Base-by-base conservation (phyloP, 2,329 filamentous ascomycete species). In the Lachnum nothofagi region DNA sequence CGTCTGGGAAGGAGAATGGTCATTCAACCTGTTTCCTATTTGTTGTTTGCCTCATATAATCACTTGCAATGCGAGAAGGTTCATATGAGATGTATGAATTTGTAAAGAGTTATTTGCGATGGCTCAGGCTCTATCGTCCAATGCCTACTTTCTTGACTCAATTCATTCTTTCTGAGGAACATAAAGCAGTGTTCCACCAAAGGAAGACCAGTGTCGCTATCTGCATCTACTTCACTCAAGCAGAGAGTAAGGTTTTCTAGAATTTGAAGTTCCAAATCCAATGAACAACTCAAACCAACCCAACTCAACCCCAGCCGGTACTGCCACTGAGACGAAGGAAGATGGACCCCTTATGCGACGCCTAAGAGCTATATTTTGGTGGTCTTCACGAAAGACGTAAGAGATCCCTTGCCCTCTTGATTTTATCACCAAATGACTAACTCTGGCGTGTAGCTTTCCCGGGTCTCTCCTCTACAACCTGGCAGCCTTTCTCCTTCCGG, bases 401-500 rank as follows among this genome's bases (percentile, higher is more conserved):
- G 3, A 8, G 9, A 19, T 16, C 3, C 19, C 9, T 8, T n/a
- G n/a, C n/a, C n/a, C n/a, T n/a, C 33, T 12, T 35, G 12, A 14
- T 4, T 19, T 19, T 8, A 19, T 14, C 10, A n/a, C 16, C 3
- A 4, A 35, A 1, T 35, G n/a, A 17, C 33, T 19, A 16, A 35
- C 33, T 3, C 9, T 17, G 3, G 10, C 16, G n/a, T 8, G 9
- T 17, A 35, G 33, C 9, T 35, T n/a, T 17, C 4, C 16, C 8
- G 33, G 34, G n/a, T 2, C 34, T 1, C 4, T 37, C 4, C 2
- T 37, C 10, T 83, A 85, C 69, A 88, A 88, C 58, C 48, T 81
- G 7, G 70, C 64, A 40, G 72, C 82, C 1, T 86, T 87, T 62
- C 62, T 80, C 2, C 73, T 88, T 0, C 85, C 82, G 1, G 83